phyloP scores from a whole-genome alignment of 768 basidiomycete species.

The Daedalea quercina region DNA sequence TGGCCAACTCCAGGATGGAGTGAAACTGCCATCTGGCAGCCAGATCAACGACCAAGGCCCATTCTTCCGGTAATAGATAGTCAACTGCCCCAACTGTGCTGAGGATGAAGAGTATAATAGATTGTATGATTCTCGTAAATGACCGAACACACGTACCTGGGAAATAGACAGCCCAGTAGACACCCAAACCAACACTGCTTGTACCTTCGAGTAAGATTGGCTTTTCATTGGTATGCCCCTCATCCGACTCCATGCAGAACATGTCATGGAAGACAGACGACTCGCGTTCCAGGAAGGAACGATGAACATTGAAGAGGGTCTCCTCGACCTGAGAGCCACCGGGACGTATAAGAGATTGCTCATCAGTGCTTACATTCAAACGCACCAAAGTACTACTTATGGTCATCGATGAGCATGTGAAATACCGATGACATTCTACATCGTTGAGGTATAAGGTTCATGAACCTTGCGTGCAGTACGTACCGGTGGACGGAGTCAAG shows the following conservation, averaged over 20 bases:
- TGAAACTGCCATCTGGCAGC: slow-evolving; percentile 35
- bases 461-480: too few relatives aligned
- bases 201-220: slow-evolving; percentile 31
- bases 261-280: slow-evolving; percentile 28
- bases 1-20: slow-evolving; percentile 30
- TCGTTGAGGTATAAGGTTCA: too few relatives aligned
- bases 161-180: slow-evolving; percentile 58
- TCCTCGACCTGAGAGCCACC: slow-evolving; percentile 61
- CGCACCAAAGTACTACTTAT: too few relatives aligned
- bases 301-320: slow-evolving; percentile 48
- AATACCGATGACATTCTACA: too few relatives aligned
- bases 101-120: too few relatives aligned
- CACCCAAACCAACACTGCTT: slow-evolving; percentile 43
- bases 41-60: slow-evolving; percentile 33
- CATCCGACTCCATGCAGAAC: slow-evolving; percentile 16
- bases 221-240: slow-evolving; percentile 17
- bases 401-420: too few relatives aligned
- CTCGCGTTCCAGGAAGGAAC: slow-evolving; percentile 54
- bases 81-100: not conserved
- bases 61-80: slow-evolving; percentile 21
- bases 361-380: too few relatives aligned
- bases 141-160: slow-evolving; percentile 33
- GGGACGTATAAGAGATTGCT: too few relatives aligned
- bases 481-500: too few relatives aligned
- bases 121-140: too few relatives aligned